These are phyloP conservation scores for Cantharellus anzutake DNA, from an alignment of 768 basidiomycete genomes.

Conservation along the genomic window DNA sequence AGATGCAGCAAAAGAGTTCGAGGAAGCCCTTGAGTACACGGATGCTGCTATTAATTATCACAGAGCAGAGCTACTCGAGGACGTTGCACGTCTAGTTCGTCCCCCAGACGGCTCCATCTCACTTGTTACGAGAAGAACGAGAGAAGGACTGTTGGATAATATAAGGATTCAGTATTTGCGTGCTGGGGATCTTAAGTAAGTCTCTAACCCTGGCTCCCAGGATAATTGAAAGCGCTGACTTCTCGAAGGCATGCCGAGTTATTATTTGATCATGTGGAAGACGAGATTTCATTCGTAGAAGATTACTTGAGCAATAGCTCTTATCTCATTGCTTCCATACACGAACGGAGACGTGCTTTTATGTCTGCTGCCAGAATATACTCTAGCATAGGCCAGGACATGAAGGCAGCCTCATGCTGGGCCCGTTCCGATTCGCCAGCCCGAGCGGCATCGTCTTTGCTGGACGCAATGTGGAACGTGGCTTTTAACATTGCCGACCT, in stretches of 20 bases:
- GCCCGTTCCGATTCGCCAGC: not conserved
- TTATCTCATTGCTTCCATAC: constrained; percentile 25
- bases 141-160: constrained; percentile 21
- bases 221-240: constrained; percentile 19
- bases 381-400: constrained; percentile 24
- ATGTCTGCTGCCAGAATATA: constrained; percentile 35
- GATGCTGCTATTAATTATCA: not conserved
- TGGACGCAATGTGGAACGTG: not conserved
- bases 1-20: not conserved
- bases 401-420: not conserved
- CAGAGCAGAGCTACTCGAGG: not conserved
- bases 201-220: constrained; percentile 10
- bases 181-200: constrained; percentile 20
- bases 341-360: constrained; percentile 24
- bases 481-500: too few relatives aligned
- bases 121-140: constrained; percentile 18
- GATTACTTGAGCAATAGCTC: constrained; percentile 32
- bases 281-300: constrained; percentile 21
- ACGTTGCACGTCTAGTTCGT: not conserved
- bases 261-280: too few relatives aligned
- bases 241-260: too few relatives aligned
- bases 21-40: not conserved
- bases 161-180: constrained; percentile 29
- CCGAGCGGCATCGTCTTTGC: not conserved
- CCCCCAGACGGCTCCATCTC: constrained; percentile 11